Conservation (phyloP, 2,329 filamentous ascomycete genomes). For the Fusarium xylarioides region DNA sequence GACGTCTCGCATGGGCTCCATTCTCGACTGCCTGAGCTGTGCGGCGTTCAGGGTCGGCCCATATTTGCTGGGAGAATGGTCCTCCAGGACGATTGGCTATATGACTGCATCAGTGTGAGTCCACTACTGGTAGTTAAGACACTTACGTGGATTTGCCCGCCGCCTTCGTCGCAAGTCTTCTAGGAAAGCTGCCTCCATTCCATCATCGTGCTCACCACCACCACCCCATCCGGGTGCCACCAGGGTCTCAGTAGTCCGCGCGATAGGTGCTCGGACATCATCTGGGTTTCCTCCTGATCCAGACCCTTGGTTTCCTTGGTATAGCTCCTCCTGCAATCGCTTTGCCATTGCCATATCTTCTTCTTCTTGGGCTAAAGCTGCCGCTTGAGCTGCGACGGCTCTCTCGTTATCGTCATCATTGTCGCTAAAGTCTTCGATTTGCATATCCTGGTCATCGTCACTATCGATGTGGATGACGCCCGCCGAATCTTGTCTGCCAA, state of each 20-base stretch:
- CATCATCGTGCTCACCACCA: constrained; percentile 61
- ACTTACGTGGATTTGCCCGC: constrained; percentile 46
- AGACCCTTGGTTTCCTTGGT: constrained; percentile 60
- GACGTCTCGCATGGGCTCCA: constrained; percentile 74
- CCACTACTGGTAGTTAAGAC: background rate
- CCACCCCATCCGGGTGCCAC: constrained; percentile 71
- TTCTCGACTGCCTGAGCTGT: constrained; percentile 54
- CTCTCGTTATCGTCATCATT: constrained; percentile 52
- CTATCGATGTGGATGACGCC: constrained; percentile 69
- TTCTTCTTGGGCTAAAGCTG: constrained; percentile 69
- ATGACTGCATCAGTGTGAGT: constrained; percentile 7
- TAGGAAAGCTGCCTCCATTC: constrained; percentile 67
- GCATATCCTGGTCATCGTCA: constrained; percentile 54
- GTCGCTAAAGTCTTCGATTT: constrained; percentile 51
- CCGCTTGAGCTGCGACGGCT: constrained; percentile 52
- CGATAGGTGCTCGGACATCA: constrained; percentile 88
- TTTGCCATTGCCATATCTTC: constrained; percentile 95
- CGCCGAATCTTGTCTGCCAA: constrained; percentile 48
- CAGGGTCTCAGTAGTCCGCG: constrained; percentile 88
- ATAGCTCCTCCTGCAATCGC: constrained; percentile 90
- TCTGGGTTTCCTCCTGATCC: constrained; percentile 55
- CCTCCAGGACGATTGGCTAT: constrained; percentile 42
- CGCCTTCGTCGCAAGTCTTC: constrained; percentile 68
- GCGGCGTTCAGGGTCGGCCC: constrained; percentile 43
- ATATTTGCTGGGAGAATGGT: constrained; percentile 53